Evolutionary conservation across 257 asterid genomes (phyloP), one percentile per base, ranked within the genome.

Genomic region (Apocynum venetum): DNA sequence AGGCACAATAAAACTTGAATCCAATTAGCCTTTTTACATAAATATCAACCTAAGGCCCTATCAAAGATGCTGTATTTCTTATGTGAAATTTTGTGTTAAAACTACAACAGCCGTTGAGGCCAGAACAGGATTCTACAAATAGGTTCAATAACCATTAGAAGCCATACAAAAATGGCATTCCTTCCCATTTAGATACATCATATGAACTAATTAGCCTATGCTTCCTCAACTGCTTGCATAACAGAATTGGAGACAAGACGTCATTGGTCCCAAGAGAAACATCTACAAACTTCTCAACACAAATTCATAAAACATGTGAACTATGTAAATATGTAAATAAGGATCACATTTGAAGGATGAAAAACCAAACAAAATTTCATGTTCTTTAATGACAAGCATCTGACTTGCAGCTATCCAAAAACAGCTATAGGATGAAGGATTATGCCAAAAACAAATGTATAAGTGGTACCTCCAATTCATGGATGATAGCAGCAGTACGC

Each of bases 401-500:
- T 12, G 15, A 57, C 31, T 14, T n/a, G 35, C 64, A 56, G 20
- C 35, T 20, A 60, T 59, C 14, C 63, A n/a, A 60, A 47, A 72
- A 71, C 19, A 20, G 17, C 60, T 6, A 3, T 1, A 20, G 51
- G 5, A 48, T 48, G 49, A 57, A 74, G 64, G n/a, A 31, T 25
- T 19, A 35, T 43, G 15, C 46, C 3, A 46, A 61, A 75, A 74
- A 31, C 17, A 55, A 7, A 35, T 48, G 47, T n/a, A n/a, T 8
- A 61, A 41, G 52, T 48, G 87, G 80, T 81, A 93, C 99, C 89
- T 89, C 96, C 85, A 96, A 82, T 84, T 96, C 99, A 61, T 91
- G 98, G 86, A 96, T 82, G 77, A 96, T 93, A 49, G 99, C 99
- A 78, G 97, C 98, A 57, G 99, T 96, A 71, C 90, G 94, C 99